Conservation (phyloP, 352 stramenopile genomes). For the Phytophthora sp. region DNA sequence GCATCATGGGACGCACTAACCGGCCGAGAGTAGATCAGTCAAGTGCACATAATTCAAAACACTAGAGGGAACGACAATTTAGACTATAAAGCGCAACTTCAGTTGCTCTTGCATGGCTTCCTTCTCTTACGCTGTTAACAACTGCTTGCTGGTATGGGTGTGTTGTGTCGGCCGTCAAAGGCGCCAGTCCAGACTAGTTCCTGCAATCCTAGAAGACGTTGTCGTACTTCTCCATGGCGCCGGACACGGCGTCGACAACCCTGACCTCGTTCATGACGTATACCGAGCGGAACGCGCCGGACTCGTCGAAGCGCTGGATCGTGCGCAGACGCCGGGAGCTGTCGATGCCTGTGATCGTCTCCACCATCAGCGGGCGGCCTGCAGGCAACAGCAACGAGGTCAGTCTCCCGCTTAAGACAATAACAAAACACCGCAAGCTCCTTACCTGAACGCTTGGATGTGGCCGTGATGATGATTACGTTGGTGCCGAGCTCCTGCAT, state of each 20-base stretch:
- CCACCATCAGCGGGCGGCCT: constrained; percentile 82
- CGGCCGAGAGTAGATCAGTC: constrained; percentile 33
- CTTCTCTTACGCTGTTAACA: too few relatives aligned
- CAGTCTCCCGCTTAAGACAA: background rate
- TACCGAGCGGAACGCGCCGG: constrained; percentile 83
- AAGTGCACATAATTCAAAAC: too few relatives aligned
- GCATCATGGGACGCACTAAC: constrained; percentile 66
- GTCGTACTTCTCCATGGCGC: constrained; percentile 89
- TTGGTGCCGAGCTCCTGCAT: constrained; percentile 88
- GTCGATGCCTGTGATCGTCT: constrained; percentile 86
- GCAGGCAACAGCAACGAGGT: constrained; percentile 3
- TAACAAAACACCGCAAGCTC: background rate
- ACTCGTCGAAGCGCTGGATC: constrained; percentile 88
- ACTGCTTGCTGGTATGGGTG: too few relatives aligned
- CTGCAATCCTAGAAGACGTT: constrained; percentile 66
- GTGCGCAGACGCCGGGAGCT: constrained; percentile 82
- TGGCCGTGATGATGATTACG: constrained; percentile 85
- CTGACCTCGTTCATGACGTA: constrained; percentile 90
- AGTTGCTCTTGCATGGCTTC: too few relatives aligned
- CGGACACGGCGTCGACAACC: constrained; percentile 86
- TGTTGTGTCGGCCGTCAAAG: too few relatives aligned
- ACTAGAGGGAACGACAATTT: too few relatives aligned
- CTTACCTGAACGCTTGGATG: constrained; percentile 81
- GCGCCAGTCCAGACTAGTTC: background rate
- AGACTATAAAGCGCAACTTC: too few relatives aligned